These are phyloP conservation scores for Spinacia oleracea DNA, from an alignment of 179 eudicot genomes.

Conservation along the genomic window DNA sequence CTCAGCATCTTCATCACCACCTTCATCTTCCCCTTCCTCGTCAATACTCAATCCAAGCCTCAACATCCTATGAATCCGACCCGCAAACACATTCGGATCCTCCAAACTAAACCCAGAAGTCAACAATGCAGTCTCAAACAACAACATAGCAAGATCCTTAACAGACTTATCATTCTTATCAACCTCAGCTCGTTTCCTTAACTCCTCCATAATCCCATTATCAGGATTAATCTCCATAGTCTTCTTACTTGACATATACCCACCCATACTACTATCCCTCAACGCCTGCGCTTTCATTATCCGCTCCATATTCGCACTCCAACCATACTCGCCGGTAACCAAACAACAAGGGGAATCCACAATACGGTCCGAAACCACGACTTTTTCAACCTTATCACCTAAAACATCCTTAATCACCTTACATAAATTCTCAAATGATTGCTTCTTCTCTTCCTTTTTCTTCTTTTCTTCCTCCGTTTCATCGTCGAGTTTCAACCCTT, in stretches of 20 bases:
- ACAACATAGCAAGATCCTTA: constrained; percentile 63
- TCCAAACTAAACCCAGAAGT: constrained; percentile 82
- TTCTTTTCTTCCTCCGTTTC: constrained; percentile 72
- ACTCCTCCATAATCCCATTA: constrained; percentile 79
- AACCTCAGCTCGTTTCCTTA: constrained; percentile 71
- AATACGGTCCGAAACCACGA: constrained; percentile 69
- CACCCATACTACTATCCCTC: constrained; percentile 67
- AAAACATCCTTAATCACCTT: constrained; percentile 69
- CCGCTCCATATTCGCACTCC: constrained; percentile 87
- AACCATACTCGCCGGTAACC: constrained; percentile 81
- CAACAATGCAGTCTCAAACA: constrained; percentile 71
- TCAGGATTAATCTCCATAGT: constrained; percentile 84
- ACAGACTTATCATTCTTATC: constrained; percentile 77
- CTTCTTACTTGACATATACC: constrained; percentile 85
- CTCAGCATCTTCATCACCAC: constrained; percentile 54
- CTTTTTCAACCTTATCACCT: constrained; percentile 76
- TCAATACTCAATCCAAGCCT: constrained; percentile 76
- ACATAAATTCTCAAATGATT: constrained; percentile 69
- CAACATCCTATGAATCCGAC: constrained; percentile 77
- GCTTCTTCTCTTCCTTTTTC: constrained; percentile 67
- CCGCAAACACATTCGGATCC: constrained; percentile 65
- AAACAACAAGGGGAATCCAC: constrained; percentile 82
- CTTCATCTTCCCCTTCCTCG: no score
- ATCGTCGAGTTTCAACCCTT: constrained; percentile 68
- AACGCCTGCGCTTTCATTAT: constrained; percentile 80